phyloP scores from a whole-genome alignment of 257 asterid genomes.

The Primulina eburnea region DNA sequence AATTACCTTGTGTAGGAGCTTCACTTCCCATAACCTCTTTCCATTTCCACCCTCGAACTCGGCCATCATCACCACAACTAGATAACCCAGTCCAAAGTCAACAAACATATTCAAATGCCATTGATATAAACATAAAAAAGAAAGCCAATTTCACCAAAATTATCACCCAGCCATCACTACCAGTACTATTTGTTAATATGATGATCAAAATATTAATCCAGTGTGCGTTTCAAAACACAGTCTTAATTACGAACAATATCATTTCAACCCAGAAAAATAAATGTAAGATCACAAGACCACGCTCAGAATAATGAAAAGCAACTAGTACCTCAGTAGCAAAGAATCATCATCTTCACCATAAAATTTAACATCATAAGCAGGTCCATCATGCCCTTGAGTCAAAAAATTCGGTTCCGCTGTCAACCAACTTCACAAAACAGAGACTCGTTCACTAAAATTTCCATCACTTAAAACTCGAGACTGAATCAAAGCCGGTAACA shows the following conservation, averaged over 20 bases:
- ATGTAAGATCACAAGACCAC: neutral
- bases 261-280: constrained; percentile 4
- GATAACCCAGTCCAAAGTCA: constrained; percentile 28
- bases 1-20: constrained; percentile 48
- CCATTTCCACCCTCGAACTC: constrained; percentile 93
- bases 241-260: constrained; percentile 6
- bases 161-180: neutral
- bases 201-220: neutral
- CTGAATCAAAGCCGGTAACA: neutral
- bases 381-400: constrained; percentile 86
- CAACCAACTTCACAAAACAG: constrained; percentile 48
- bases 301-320: neutral
- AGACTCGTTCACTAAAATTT: constrained; percentile 5
- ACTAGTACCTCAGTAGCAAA: constrained; percentile 60
- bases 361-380: constrained; percentile 91
- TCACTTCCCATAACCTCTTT: constrained; percentile 43
- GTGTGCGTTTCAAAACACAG: neutral
- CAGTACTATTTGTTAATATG: neutral
- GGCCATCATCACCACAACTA: constrained; percentile 99
- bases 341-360: constrained; percentile 61
- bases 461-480: neutral
- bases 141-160: neutral
- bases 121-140: constrained; percentile 3
- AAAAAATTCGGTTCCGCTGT: constrained; percentile 65
- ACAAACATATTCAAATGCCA: constrained; percentile 8